Conservation (phyloP, 2,329 filamentous ascomycete species). For the Scedosporium dehoogii region DNA sequence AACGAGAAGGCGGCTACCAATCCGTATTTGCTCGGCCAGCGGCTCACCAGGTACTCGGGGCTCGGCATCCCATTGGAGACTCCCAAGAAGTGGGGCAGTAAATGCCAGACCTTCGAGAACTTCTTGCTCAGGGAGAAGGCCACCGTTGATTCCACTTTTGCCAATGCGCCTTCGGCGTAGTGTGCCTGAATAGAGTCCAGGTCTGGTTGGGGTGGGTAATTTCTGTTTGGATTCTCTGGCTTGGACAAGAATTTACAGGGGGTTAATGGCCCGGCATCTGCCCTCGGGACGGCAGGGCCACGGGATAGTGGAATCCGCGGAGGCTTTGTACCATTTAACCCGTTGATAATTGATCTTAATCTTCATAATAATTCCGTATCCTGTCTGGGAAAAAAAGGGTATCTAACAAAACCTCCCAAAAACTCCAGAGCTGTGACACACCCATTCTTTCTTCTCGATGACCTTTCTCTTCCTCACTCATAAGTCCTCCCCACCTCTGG, state of each 20-base stretch:
- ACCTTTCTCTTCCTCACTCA: background rate
- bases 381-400: background rate
- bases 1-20: constrained; percentile 19
- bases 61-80: background rate
- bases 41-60: constrained; percentile 10
- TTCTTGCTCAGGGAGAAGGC: background rate
- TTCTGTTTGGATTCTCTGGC: too few species aligned
- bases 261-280: too few species aligned
- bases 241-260: too few species aligned
- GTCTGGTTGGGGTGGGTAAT: too few species aligned
- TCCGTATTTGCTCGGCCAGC: constrained; percentile 27
- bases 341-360: background rate
- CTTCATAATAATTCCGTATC: background rate
- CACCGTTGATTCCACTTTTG: background rate
- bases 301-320: background rate
- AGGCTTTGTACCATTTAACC: background rate
- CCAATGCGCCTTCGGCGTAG: background rate
- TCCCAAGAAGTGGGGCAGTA: background rate
- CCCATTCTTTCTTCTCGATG: background rate
- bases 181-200: too few species aligned
- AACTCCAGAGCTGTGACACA: background rate
- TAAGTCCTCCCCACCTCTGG: background rate
- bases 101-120: background rate
- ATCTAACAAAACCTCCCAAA: background rate
- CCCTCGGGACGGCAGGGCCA: too few species aligned